Percentiles rank a stretch among this genome's conserved stretches.
Evolutionary conservation across 176 grass and related monocot genomes (phyloP).

Genomic region (Oryza coarctata): DNA sequence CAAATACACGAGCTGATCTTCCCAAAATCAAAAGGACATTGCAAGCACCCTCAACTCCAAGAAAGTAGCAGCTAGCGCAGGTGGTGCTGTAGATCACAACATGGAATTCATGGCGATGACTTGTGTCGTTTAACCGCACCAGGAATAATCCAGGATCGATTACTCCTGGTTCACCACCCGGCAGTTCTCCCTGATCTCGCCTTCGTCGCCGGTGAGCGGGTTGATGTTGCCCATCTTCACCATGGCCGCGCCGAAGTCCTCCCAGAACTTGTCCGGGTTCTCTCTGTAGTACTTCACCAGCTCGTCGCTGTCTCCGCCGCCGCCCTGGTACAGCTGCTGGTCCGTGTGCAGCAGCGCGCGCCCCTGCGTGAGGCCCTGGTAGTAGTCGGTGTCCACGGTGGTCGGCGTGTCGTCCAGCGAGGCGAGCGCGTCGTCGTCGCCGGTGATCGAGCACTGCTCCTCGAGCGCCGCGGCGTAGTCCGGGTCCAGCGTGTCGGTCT

Average conservation of each 20-base stretch:
- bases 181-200: constrained; percentile 74
- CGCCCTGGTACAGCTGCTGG: constrained; percentile 61
- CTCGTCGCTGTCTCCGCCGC: constrained; percentile 36
- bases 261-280: constrained; percentile 49
- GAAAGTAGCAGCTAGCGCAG: background rate
- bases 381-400: constrained; percentile 63
- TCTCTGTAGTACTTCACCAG: constrained; percentile 56
- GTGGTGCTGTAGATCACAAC: background rate
- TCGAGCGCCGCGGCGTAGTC: constrained; percentile 50
- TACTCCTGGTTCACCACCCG: constrained; percentile 54
- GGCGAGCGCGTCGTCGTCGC: constrained; percentile 53
- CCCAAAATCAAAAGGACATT: background rate
- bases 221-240: constrained; percentile 52
- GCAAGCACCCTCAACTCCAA: background rate
- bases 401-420: constrained; percentile 66
- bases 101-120: background rate
- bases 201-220: constrained; percentile 56
- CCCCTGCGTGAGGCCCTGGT: constrained; percentile 49
- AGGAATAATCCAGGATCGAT: background rate
- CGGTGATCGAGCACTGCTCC: constrained; percentile 45
- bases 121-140: background rate
- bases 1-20: background rate
- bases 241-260: constrained; percentile 61
- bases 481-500: constrained; percentile 53
- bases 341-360: constrained; percentile 70